Percentiles rank a stretch among this genome's conserved stretches.
Evolutionary conservation across 2,329 filamentous ascomycete species (phyloP).

Genomic region (Tolypocladium nubicola): DNA sequence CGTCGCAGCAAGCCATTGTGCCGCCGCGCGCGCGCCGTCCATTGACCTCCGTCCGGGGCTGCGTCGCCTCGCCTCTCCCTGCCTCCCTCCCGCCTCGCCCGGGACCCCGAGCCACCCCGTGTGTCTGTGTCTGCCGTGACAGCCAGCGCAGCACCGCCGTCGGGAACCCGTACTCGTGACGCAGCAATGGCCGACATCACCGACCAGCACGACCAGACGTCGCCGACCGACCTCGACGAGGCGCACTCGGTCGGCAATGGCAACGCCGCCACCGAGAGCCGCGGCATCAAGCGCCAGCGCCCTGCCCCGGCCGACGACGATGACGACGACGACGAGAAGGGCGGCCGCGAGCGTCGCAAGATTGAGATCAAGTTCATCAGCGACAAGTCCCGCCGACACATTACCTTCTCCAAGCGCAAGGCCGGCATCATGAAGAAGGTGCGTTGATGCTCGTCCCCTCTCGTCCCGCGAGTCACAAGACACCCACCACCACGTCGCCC

Average conservation of each 20-base stretch:
- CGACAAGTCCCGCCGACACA: constrained; percentile 98
- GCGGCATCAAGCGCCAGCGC: constrained; percentile 84
- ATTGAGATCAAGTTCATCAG: constrained; percentile 99
- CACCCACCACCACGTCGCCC: neutral
- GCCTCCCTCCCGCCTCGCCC: neutral
- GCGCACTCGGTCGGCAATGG: constrained; percentile 64
- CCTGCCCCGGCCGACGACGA: constrained; percentile 81
- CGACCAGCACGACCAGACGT: constrained; percentile 66
- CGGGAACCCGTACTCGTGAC: constrained; percentile 4
- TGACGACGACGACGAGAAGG: constrained; percentile 96
- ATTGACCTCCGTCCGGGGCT: neutral
- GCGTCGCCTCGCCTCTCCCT: neutral
- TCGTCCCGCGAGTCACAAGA: neutral
- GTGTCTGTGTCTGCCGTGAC: neutral
- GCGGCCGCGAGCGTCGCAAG: constrained; percentile 94
- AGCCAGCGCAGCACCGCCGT: constrained; percentile 4
- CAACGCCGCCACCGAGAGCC: constrained; percentile 55
- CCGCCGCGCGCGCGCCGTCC: neutral
- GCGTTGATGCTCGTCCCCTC: constrained; percentile 21
- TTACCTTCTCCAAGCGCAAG: constrained; percentile 99
- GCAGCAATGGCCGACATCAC: constrained; percentile 64
- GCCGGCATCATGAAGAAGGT: constrained; percentile 99
- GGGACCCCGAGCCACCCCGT: neutral
- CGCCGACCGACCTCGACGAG: constrained; percentile 65
- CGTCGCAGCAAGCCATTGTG: neutral